These are phyloP conservation scores for Elsinoe necatrix DNA, from an alignment of 2,329 filamentous ascomycete species.

Conservation along the genomic window DNA sequence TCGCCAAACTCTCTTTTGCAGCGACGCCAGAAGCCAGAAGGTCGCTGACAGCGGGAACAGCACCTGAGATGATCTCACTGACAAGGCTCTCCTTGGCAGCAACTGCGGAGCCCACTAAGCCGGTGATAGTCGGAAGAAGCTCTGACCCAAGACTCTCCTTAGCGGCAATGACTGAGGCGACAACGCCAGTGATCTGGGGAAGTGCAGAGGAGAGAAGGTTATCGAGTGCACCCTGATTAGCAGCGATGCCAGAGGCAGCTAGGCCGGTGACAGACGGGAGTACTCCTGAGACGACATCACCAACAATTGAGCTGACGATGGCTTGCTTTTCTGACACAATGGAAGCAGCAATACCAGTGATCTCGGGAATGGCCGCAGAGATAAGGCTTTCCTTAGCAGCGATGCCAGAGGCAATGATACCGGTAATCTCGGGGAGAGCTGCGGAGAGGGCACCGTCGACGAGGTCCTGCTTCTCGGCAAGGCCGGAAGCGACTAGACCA, in stretches of 20 bases:
- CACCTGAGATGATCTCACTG: neutral
- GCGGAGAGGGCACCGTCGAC: neutral
- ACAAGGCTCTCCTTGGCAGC: slow-evolving; percentile 6
- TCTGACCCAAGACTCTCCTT: neutral
- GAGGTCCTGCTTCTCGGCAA: neutral
- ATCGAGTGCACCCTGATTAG: neutral
- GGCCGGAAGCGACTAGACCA: neutral
- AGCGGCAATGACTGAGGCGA: neutral
- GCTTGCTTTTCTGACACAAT: neutral
- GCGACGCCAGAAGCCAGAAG: slow-evolving; percentile 2
- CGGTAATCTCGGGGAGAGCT: neutral
- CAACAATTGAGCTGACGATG: neutral
- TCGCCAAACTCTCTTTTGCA: slow-evolving; percentile 1
- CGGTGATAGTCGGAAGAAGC: neutral
- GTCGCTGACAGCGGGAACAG: neutral
- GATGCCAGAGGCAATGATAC: neutral
- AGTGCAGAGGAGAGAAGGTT: neutral
- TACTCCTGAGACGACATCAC: neutral
- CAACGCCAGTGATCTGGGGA: neutral
- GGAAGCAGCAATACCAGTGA: neutral
- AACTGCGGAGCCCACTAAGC: neutral
- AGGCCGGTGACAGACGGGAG: neutral
- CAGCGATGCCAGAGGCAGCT: neutral
- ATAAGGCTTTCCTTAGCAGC: slow-evolving; percentile 1
- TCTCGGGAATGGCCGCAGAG: neutral